Evolutionary conservation across 192 early-diverging fungal genomes (phyloP).

Genomic region (Podila minutissima): DNA sequence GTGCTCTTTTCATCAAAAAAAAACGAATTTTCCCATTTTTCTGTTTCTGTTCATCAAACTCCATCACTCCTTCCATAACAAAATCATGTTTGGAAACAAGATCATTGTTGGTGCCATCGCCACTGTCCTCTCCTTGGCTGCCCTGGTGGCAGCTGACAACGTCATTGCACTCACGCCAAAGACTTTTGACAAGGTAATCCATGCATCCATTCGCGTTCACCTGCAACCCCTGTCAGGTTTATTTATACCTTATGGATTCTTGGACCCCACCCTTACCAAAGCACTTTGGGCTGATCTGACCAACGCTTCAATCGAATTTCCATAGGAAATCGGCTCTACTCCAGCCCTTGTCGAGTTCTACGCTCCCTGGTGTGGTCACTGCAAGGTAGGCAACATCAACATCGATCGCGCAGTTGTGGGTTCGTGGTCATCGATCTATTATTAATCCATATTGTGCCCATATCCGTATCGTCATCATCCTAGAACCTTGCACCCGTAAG

Average conservation of each 20-base stretch:
- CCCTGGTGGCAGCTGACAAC: constrained; percentile 35
- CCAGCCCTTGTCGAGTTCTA: constrained; percentile 91
- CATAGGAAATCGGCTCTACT: constrained; percentile 37
- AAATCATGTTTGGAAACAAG: constrained; percentile 48
- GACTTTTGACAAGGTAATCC: constrained; percentile 40
- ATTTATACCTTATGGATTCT: no score
- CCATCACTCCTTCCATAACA: neutral
- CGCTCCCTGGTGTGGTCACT: constrained; percentile 94
- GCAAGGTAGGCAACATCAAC: constrained; percentile 53
- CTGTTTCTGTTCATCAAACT: constrained; percentile 1
- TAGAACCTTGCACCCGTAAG: constrained; percentile 53
- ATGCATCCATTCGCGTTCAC: neutral
- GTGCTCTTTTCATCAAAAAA: no score
- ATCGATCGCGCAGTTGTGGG: no score
- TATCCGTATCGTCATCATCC: neutral
- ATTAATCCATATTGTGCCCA: no score
- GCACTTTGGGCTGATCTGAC: neutral
- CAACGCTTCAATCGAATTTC: neutral
- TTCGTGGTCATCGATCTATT: no score
- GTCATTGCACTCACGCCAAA: constrained; percentile 37
- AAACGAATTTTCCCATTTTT: neutral
- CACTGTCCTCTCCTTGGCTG: constrained; percentile 27
- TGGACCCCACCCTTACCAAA: no score
- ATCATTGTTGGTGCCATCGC: constrained; percentile 39
- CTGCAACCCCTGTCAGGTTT: neutral